Conservation (phyloP, 2,329 filamentous ascomycete genomes). For the Leptoxyphium fumago region DNA sequence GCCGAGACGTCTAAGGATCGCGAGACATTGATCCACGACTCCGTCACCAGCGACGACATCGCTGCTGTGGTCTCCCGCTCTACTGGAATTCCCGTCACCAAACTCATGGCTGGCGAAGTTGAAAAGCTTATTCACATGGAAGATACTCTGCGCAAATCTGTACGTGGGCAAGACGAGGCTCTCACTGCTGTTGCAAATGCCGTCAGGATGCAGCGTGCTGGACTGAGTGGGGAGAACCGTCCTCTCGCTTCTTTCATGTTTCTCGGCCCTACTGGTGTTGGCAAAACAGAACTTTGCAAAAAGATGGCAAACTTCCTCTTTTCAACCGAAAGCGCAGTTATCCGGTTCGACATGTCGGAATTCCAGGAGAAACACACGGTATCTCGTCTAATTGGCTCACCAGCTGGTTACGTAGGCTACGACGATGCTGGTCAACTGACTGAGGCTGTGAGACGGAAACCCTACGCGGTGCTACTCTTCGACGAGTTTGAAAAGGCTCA, state of each 20-base stretch:
- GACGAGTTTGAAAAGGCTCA: constrained; percentile 98
- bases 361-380: constrained; percentile 97
- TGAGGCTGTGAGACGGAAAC: constrained; percentile 85
- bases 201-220: constrained; percentile 84
- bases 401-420: constrained; percentile 90
- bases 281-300: constrained; percentile 95
- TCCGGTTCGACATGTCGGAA: constrained; percentile 95
- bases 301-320: constrained; percentile 89
- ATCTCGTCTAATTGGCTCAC: constrained; percentile 78
- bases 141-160: constrained; percentile 65
- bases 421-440: constrained; percentile 94
- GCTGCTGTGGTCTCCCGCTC: constrained; percentile 78
- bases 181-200: constrained; percentile 83
- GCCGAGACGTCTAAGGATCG: constrained; percentile 6
- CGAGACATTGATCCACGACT: constrained; percentile 69
- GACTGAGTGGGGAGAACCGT: constrained; percentile 78
- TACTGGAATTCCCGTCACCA: constrained; percentile 84
- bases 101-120: constrained; percentile 82
- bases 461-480: constrained; percentile 86
- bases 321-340: constrained; percentile 76
- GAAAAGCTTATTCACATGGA: constrained; percentile 96
- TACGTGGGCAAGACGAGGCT: constrained; percentile 89
- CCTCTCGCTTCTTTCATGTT: constrained; percentile 96
- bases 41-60: constrained; percentile 91
- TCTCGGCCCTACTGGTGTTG: constrained; percentile 87